Conservation (phyloP, 495 filamentous ascomycete genomes). For the Trichoderma virens region DNA sequence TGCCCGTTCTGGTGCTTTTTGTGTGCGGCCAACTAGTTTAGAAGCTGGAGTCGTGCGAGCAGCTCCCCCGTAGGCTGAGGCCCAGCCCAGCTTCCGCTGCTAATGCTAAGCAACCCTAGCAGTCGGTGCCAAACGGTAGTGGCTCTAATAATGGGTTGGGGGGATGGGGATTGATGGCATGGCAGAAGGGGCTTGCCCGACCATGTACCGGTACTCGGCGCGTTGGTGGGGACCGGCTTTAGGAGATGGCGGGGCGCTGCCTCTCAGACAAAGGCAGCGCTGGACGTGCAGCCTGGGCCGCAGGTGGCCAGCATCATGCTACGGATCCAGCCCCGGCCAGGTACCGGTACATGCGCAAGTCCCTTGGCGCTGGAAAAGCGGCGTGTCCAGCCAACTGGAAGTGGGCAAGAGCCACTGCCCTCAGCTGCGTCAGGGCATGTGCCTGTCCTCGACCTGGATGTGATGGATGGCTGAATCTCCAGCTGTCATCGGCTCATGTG, state of each 20-base stretch:
- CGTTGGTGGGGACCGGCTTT: neutral
- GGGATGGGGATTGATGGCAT: no score
- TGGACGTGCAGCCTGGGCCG: no score
- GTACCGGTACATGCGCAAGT: neutral
- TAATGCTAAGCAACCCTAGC: neutral
- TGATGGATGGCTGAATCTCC: no score
- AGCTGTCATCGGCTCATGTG: no score
- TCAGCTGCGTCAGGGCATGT: neutral
- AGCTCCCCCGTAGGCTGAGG: neutral
- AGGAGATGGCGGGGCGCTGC: slow-evolving; percentile 1
- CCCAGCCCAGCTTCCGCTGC: neutral
- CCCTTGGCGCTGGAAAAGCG: neutral
- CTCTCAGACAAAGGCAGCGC: neutral
- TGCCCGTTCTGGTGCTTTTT: neutral
- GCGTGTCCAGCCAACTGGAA: neutral
- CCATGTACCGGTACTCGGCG: neutral
- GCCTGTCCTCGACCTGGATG: neutral
- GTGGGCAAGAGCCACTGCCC: neutral
- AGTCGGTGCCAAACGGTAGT: neutral
- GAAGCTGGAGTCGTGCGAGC: slow-evolving; percentile 1
- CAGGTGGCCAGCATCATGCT: neutral
- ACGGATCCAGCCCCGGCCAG: neutral
- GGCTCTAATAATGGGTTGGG: no score
- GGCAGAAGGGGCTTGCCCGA: neutral
- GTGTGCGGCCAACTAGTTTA: neutral